phyloP scores from a whole-genome alignment of 495 filamentous ascomycete species.

The Astrothelium subdiscretum region DNA sequence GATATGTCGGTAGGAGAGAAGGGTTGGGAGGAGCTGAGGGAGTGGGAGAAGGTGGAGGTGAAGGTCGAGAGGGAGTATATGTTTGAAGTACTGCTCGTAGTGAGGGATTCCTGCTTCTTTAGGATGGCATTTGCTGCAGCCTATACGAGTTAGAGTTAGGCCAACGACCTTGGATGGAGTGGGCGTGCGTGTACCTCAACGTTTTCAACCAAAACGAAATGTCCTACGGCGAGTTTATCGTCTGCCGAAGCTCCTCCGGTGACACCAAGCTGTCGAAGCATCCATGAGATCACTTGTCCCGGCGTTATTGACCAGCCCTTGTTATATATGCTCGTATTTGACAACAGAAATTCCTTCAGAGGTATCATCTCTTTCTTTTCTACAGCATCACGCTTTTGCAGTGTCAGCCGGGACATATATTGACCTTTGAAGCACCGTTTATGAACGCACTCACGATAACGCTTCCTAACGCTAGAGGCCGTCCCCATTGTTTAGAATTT shows the following conservation, averaged over 20 bases:
- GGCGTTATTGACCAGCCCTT: slow-evolving; percentile 41
- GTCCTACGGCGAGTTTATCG: slow-evolving; percentile 37
- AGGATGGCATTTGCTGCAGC: slow-evolving; percentile 21
- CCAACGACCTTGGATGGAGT: slow-evolving; percentile 6
- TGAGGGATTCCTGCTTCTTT: slow-evolving; percentile 11
- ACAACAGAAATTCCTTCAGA: slow-evolving; percentile 46
- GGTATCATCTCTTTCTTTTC: slow-evolving; percentile 56
- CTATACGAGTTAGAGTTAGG: slow-evolving; percentile 11
- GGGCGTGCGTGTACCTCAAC: slow-evolving; percentile 32
- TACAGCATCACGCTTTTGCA: slow-evolving; percentile 48
- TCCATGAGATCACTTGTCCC: slow-evolving; percentile 63
- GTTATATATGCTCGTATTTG: slow-evolving; percentile 51
- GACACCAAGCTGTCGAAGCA: slow-evolving; percentile 56
- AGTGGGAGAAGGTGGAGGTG: slow-evolving; percentile 12
- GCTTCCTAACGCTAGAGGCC: slow-evolving; percentile 67
- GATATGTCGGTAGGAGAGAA: slow-evolving; percentile 15
- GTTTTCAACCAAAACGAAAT: slow-evolving; percentile 50
- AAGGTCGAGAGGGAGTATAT: slow-evolving; percentile 15
- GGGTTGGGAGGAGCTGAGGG: slow-evolving; percentile 2
- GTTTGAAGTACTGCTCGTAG: slow-evolving; percentile 16
- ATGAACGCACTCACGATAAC: slow-evolving; percentile 40
- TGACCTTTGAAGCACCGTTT: neutral
- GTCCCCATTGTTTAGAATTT: slow-evolving; percentile 67
- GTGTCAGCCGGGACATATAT: slow-evolving; percentile 14
- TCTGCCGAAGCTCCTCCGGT: slow-evolving; percentile 33